Conservation (phyloP, 805 yeast genomes). For the Lachancea dasiensis region DNA sequence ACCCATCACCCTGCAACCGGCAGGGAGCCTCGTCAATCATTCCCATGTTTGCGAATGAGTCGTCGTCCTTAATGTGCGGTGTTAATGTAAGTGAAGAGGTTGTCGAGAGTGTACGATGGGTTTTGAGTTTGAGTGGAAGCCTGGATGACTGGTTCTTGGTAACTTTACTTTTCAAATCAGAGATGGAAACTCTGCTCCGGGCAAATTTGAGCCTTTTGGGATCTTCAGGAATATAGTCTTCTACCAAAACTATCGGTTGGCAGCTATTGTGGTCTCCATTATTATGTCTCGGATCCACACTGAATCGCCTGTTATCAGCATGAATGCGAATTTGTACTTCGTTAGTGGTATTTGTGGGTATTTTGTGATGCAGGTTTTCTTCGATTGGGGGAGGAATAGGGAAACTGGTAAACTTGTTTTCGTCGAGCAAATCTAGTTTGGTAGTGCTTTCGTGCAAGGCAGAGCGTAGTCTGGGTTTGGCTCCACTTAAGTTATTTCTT, state of each 20-base stretch:
- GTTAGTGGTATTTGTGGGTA: slow-evolving; percentile 5
- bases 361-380: background rate
- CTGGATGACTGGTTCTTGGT: slow-evolving; percentile 15
- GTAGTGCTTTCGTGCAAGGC: slow-evolving; percentile 22
- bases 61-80: slow-evolving; percentile 7
- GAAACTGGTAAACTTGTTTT: slow-evolving; percentile 24
- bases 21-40: slow-evolving; percentile 2
- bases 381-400: slow-evolving; percentile 28
- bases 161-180: slow-evolving; percentile 25
- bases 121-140: slow-evolving; percentile 23
- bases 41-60: slow-evolving; percentile 7
- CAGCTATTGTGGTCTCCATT: slow-evolving; percentile 10
- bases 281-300: slow-evolving; percentile 7
- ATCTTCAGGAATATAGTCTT: slow-evolving; percentile 24
- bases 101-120: slow-evolving; percentile 3
- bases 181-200: slow-evolving; percentile 24
- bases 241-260: slow-evolving; percentile 27
- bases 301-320: slow-evolving; percentile 10
- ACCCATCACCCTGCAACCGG: background rate
- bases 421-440: slow-evolving; percentile 29
- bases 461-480: slow-evolving; percentile 26
- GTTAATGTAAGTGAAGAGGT: slow-evolving; percentile 9
- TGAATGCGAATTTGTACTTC: slow-evolving; percentile 11
- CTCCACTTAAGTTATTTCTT: slow-evolving; percentile 20
- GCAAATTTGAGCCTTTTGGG: slow-evolving; percentile 6